Evolutionary conservation across 2,329 filamentous ascomycete species (phyloP).

Genomic region (Penicillium janthinellum): DNA sequence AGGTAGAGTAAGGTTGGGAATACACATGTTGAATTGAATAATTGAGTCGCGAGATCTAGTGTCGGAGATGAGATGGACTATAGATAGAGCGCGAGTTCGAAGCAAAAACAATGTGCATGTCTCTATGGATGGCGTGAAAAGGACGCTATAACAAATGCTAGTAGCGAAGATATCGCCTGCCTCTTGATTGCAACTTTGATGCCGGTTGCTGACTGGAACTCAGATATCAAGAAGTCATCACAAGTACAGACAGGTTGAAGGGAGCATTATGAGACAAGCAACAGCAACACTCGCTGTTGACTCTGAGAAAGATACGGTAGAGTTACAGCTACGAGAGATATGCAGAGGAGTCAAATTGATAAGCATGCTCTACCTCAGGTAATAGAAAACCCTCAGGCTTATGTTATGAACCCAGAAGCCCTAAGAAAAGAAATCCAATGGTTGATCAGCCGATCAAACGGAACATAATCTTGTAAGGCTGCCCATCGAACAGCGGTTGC

Average conservation of each 20-base stretch:
- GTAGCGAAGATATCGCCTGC: too few species aligned
- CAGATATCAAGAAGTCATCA: too few species aligned
- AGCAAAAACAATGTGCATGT: too few species aligned
- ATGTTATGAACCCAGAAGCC: neutral
- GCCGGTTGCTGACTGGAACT: too few species aligned
- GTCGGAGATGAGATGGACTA: neutral
- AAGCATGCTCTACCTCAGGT: neutral
- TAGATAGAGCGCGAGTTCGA: neutral
- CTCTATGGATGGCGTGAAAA: too few species aligned
- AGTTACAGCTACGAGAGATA: too few species aligned
- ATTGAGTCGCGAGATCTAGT: neutral
- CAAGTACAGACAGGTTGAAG: too few species aligned
- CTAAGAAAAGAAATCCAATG: neutral
- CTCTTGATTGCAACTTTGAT: too few species aligned
- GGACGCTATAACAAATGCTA: too few species aligned
- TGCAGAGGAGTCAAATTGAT: neutral
- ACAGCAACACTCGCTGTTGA: too few species aligned
- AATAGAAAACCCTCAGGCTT: neutral
- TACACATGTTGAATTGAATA: neutral
- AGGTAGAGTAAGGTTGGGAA: neutral
- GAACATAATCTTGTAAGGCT: neutral
- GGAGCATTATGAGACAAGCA: too few species aligned
- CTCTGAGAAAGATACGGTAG: too few species aligned
- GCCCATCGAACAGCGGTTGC: constrained; percentile 1
- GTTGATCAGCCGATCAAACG: constrained; percentile 11